Percentiles rank a stretch among this genome's conserved stretches.
phyloP scores from a whole-genome alignment of 2,329 filamentous ascomycete species.

The Coniella lustricola region DNA sequence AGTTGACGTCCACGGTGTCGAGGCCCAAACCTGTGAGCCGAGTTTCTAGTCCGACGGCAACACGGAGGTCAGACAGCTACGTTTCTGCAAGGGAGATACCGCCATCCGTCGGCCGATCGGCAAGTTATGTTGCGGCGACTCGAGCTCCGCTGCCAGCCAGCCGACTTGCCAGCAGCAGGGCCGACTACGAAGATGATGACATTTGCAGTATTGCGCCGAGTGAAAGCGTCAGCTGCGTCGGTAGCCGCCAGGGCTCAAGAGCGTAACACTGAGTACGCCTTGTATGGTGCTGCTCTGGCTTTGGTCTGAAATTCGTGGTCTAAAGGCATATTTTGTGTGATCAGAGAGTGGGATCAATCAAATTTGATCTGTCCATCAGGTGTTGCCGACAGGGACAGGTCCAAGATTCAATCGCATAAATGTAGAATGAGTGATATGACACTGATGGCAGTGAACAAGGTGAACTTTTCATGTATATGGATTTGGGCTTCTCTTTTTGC shows the following conservation, averaged over 20 bases:
- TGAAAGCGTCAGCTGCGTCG: constrained; percentile 58
- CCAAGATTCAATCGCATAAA: too few species aligned
- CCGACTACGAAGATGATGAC: constrained; percentile 38
- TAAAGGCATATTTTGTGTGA: background rate
- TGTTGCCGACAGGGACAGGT: too few species aligned
- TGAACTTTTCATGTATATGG: too few species aligned
- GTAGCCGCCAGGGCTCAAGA: constrained; percentile 30
- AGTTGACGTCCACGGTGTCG: constrained; percentile 21
- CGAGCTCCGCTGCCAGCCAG: constrained; percentile 35
- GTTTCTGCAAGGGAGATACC: constrained; percentile 13
- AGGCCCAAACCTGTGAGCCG: constrained; percentile 22
- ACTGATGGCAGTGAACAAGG: too few species aligned
- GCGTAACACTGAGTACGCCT: constrained; percentile 19
- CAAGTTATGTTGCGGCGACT: constrained; percentile 24
- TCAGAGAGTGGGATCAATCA: too few species aligned
- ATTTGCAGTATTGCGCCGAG: constrained; percentile 48
- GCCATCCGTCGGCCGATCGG: constrained; percentile 15
- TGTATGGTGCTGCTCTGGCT: background rate
- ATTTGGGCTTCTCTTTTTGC: too few species aligned
- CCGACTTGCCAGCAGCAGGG: constrained; percentile 33
- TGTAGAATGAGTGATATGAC: too few species aligned
- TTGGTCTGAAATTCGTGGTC: background rate
- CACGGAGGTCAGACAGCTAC: constrained; percentile 19
- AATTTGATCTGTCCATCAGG: too few species aligned
- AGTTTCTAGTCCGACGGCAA: constrained; percentile 18